phyloP scores from a whole-genome alignment of 1,284 basidiomycete species.

The Cystobasidiaceae sp. region DNA sequence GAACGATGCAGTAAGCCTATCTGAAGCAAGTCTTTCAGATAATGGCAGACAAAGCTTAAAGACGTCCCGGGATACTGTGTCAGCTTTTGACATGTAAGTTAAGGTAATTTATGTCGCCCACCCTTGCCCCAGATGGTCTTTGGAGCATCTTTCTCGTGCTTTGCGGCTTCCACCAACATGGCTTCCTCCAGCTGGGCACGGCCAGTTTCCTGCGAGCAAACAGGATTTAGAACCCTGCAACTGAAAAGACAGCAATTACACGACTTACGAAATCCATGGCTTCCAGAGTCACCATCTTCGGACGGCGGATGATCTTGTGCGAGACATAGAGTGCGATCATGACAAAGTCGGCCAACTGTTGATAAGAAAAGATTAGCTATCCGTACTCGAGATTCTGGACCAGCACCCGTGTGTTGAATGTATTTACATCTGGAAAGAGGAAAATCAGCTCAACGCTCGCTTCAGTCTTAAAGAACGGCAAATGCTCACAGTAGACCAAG shows the following conservation, averaged over 20 bases:
- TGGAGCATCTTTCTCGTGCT: background rate
- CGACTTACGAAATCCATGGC: constrained; percentile 76
- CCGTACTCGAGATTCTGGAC: too few species aligned
- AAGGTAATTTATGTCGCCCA: background rate
- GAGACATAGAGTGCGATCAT: constrained; percentile 55
- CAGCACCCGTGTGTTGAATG: too few species aligned
- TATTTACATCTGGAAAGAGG: too few species aligned
- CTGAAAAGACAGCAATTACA: background rate
- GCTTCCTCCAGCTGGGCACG: background rate
- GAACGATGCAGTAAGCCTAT: too few species aligned
- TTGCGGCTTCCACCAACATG: background rate
- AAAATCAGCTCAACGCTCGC: too few species aligned
- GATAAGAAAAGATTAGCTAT: constrained; percentile 69
- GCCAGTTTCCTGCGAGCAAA: background rate
- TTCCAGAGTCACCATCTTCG: constrained; percentile 51
- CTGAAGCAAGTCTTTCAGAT: too few species aligned
- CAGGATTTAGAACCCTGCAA: background rate
- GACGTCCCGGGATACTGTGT: background rate
- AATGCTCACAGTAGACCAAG: background rate
- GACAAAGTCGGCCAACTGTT: constrained; percentile 48
- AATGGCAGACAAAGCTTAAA: background rate
- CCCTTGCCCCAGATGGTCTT: background rate
- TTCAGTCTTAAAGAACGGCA: too few species aligned
- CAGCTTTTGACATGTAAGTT: background rate
- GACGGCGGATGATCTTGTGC: constrained; percentile 54